Evolutionary conservation across 805 yeast species (phyloP), one percentile per base, ranked within the genome.

Genomic region (Metschnikowia anglica): DNA sequence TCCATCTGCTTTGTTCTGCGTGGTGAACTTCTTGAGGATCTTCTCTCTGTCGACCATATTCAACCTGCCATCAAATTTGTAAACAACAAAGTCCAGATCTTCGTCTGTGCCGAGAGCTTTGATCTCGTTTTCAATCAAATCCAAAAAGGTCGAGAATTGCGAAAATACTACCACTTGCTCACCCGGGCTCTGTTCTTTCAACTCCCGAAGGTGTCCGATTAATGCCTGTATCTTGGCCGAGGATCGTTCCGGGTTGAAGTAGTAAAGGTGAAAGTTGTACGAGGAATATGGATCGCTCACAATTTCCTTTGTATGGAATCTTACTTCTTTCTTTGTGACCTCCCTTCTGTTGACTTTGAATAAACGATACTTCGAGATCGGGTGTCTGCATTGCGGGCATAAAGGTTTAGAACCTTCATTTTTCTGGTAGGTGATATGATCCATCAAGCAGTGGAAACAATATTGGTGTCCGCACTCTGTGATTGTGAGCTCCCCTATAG

Each of bases 141-240:
- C 96, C 46, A 90, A 61, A 55, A 80, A 91, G 0, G 87, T 75
- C 0, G 96, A 85, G 55, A 90, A 90, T 54, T 91, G 97, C 2
- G 97, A 88, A 57, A 91, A 91, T 0, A 91, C 90, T 37, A 91
- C 89, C 3, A 85, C 79, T 54, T 85, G 88, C 44, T 82, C 87
- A 12, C 80, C 80, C 0, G 83, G 78, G 7, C 77, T 70, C 12
- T 77, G 78, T 19, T 74, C 77, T 43, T 72, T 74, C 12, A 85
- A 63, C 20, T 63, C 65, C 27, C 76, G 66, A 13, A 88, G 61
- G 55, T 85, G 88, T 3, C 70, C 63, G 4, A 86, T 45, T 19
- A 89, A 66, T 0, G 95, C 88, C 50, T 79, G 77, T 11, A 87
- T 70, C 59, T 89, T 89, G 0, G 95, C 77, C 0, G 96, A 83